Evolutionary conservation across 1,139 yeast species (phyloP), one percentile per base, ranked within the genome.

Genomic region (Hyphopichia burtonii): DNA sequence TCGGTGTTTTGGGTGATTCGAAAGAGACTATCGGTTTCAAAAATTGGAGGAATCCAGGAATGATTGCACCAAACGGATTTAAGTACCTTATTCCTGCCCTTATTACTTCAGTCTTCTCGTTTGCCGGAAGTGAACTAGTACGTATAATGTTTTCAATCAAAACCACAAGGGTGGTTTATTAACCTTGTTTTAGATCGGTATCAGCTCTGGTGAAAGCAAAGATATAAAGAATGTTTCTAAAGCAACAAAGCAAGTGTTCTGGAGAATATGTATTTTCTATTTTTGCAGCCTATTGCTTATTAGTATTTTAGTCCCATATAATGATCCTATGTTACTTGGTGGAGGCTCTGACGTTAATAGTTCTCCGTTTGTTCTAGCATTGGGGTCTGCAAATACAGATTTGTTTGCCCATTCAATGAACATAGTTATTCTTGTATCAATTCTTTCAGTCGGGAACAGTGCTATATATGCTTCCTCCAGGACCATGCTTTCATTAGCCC

Each of bases 21-120:
- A 76, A 76, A 46, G 84, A 79, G 50, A 70, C 85, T 55, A 63
- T 76, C 41, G 89, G 88, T 0, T 83, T 83, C 68, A 72, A 84
- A 55, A 82, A 71, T 65, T 83, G 88, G 88, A 62, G 69, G 27
- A 49, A 75, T 50, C 86, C 86, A 1, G 86, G 86, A 44, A 78
- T 71, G 1, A 68, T 70, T 56, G 56, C 73, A 20, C 59, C 63
- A 44, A 51, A 68, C 49, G 74, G 76, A 1, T 69, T 70, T 51
- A 69, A 69, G 53, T 76, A 76, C 23, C 68, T 70, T 16, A 67
- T 71, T 39, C 57, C 73, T 1, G 71, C 67, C 12, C 69, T 71
- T 44, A 68, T 70, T 28, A 65, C 74, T 3, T 76, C 76, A 1
- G 66, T 72, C 16, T 71, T 68, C 54, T 59, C 71, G 48, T 54